These are phyloP conservation scores for Purpureocillium lavendulum DNA, from an alignment of 2,329 filamentous ascomycete genomes.

Conservation along the genomic window DNA sequence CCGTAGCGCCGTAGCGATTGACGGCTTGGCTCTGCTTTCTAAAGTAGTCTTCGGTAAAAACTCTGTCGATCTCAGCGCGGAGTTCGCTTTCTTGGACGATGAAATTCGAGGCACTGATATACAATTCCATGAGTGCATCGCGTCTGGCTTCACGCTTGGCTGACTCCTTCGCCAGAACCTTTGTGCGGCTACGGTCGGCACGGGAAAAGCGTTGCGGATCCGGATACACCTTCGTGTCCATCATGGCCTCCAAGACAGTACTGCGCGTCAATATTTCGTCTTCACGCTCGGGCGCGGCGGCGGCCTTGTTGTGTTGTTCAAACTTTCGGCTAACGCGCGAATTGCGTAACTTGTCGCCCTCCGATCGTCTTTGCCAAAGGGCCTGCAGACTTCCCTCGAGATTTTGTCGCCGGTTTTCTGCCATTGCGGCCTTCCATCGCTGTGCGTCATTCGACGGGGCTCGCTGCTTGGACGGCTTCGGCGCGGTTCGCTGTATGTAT, in stretches of 20 bases:
- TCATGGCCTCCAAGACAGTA: slow-evolving; percentile 45
- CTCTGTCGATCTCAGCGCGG: slow-evolving; percentile 59
- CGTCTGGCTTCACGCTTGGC: slow-evolving; percentile 50
- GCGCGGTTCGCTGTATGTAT: slow-evolving; percentile 55
- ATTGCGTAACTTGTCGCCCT: slow-evolving; percentile 24
- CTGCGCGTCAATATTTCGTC: slow-evolving; percentile 71
- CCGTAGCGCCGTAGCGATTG: slow-evolving; percentile 23
- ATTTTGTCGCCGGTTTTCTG: slow-evolving; percentile 61
- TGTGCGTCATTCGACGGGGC: slow-evolving; percentile 28
- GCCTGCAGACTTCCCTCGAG: slow-evolving; percentile 62
- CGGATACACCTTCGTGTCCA: slow-evolving; percentile 41
- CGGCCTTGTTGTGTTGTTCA: slow-evolving; percentile 32
- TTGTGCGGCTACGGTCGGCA: slow-evolving; percentile 36
- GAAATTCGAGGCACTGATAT: slow-evolving; percentile 80
- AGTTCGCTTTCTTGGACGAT: slow-evolving; percentile 78
- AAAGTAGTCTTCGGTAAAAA: slow-evolving; percentile 62
- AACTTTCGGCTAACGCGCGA: slow-evolving; percentile 38
- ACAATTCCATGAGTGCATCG: slow-evolving; percentile 75
- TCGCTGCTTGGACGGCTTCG: slow-evolving; percentile 36
- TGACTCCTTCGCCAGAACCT: slow-evolving; percentile 30
- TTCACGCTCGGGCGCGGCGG: slow-evolving; percentile 59
- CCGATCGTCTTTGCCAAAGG: slow-evolving; percentile 58
- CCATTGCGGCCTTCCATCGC: slow-evolving; percentile 66
- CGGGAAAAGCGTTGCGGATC: slow-evolving; percentile 56
- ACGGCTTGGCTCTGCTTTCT: slow-evolving; percentile 22